phyloP scores from a whole-genome alignment of 345 rosid genomes.

The Corchorus olitorius region DNA sequence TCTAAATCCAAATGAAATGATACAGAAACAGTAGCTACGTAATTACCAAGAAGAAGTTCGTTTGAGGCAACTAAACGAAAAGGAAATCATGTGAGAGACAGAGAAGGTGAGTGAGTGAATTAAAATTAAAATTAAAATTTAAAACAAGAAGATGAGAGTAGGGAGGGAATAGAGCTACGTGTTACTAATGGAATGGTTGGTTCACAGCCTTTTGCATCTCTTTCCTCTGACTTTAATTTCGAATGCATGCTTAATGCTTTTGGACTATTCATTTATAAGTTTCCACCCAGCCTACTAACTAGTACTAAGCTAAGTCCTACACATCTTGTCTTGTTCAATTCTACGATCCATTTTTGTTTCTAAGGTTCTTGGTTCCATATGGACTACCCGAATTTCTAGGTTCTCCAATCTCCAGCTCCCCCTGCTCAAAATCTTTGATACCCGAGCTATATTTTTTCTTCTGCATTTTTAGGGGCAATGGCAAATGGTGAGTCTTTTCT shows the following conservation, averaged over 20 bases:
- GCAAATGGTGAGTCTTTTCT: no score
- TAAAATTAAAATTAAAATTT: no score
- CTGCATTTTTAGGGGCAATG: no score
- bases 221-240: not conserved
- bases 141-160: no score
- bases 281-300: no score
- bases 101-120: no score
- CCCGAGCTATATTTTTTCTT: no score
- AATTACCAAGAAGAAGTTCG: constrained; percentile 5
- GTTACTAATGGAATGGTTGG: constrained; percentile 16
- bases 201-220: not conserved
- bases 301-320: not conserved
- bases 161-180: no score
- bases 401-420: no score
- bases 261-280: not conserved
- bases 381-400: not conserved
- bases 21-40: not conserved
- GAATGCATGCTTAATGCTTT: not conserved
- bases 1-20: not conserved
- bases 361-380: not conserved
- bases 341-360: not conserved
- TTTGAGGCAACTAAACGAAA: not conserved
- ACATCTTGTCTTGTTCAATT: not conserved
- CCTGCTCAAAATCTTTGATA: no score
- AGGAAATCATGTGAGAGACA: no score